Evolutionary conservation across 352 stramenopile species (phyloP), one percentile per base, ranked within the genome.

Genomic region (Phytophthora ramorum): DNA sequence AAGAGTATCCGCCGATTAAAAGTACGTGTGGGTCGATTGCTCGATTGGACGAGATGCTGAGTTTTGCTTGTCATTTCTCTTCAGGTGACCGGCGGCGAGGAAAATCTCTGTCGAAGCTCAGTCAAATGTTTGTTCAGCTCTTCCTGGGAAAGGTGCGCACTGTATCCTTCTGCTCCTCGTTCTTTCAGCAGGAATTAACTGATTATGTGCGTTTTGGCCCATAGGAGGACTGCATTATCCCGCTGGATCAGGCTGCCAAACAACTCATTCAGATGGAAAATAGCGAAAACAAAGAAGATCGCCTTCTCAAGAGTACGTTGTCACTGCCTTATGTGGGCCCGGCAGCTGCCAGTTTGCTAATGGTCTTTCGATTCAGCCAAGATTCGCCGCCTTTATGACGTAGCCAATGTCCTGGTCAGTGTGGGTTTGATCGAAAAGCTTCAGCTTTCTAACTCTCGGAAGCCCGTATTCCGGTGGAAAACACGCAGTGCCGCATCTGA

Each of bases 311-410:
- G 65, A 96, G 88, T 96, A 77, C 32, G 77, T 67, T 56, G 40
- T 9, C 5, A 49, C 8, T 32, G n/a, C 40, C 14, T 24, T 46
- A 5, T 4, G 9, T 46, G 4, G 16, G 6, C n/a, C 7, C n/a
- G 17, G 26, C 43, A 13, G 19, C 19, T 50, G 22, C 48, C 4
- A 7, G 9, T 61, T 53, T 41, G 6, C 44, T 62, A 30, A 71
- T 48, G 12, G 14, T 30, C n/a, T 45, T 45, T 22, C 7, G 7
- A 45, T 45, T 45, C 24, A 96, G 88, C 96, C 46, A 98, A 98
- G 65, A 98, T 98, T 62, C 91, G 97, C 16, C 85, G 97, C 22
- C 85, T 99, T 24, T 99, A 99, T 62, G 97, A 99, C 59, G 98
- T 99, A 69, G 97, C 96, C 9, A 99, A 99, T 71, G 96, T 99